Evolutionary conservation across 1,284 basidiomycete genomes (phyloP), one percentile per base, ranked within the genome.

Genomic region (Ustilago trichophora): DNA sequence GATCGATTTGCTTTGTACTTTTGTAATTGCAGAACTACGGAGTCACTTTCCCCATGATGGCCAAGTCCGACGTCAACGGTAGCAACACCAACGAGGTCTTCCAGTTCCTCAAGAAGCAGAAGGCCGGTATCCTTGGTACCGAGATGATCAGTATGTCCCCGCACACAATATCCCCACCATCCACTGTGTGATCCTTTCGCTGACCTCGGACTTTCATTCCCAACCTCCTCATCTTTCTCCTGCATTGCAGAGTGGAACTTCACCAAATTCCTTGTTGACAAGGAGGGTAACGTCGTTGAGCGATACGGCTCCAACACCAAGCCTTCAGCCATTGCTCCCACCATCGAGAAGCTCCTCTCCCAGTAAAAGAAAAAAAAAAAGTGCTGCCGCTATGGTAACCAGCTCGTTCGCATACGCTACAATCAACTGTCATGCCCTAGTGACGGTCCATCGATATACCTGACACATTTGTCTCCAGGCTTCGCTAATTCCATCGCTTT

Each of bases 21-120:
- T n/a, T n/a, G 9, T 21, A 5, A 18, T 21, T 15, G 18, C 53
- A 76, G 72, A 81, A 81, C 75, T 81, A 81, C 64, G 79, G 79
- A 42, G 78, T 80, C 33, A 51, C 63, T 24, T 79, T 80, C 68
- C 75, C 76, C 25, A 79, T 81, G 48, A 80, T 81, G 78, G 71
- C 75, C 57, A 85, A 74, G 83, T 84, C 75, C 77, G 90, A 95
- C 49, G 93, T 95, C 50, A 96, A 95, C 81, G 92, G 93, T 11
- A 87, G 89, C 76, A 80, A 84, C 69, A 83, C 85, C 72, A 92
- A 91, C 82, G 86, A 90, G 76, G 90, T 92, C 8, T 94, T 87
- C 85, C 87, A 90, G 60, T 94, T 88, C 87, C 87, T 95, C 75
- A 95, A 95, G 86, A 83, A 84, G 38, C 84, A 91, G 83, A 90